phyloP scores from a whole-genome alignment of 352 stramenopile species.

The Phytophthora megakarya region DNA sequence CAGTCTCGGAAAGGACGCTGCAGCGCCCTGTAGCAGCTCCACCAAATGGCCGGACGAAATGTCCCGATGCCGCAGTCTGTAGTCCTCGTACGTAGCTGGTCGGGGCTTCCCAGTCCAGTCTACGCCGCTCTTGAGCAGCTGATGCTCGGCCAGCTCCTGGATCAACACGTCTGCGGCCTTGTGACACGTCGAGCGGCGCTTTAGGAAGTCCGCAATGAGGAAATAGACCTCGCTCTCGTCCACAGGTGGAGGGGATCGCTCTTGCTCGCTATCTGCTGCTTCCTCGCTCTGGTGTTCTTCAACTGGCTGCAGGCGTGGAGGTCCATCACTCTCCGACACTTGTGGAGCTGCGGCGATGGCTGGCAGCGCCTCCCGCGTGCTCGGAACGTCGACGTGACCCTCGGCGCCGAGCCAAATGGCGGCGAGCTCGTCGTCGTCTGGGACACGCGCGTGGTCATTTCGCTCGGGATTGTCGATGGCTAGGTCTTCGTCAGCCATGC shows the following conservation, averaged over 20 bases:
- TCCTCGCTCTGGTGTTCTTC: conserved; percentile 23
- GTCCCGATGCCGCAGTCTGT: conserved; percentile 72
- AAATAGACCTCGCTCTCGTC: conserved; percentile 79
- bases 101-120: conserved; percentile 66
- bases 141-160: conserved; percentile 60
- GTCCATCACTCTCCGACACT: not conserved
- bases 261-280: conserved; percentile 3
- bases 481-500: conserved; percentile 34
- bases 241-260: conserved; percentile 3
- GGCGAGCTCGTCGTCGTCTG: conserved; percentile 10
- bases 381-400: not conserved
- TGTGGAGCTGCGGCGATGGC: conserved; percentile 16
- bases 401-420: conserved; percentile 10
- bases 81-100: conserved; percentile 73
- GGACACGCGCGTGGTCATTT: not conserved
- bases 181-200: conserved; percentile 63
- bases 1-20: conserved; percentile 27
- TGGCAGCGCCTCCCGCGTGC: conserved; percentile 24
- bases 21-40: conserved; percentile 46
- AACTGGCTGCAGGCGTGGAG: not conserved
- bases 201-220: conserved; percentile 86
- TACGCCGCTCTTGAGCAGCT: conserved; percentile 60
- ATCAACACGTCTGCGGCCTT: conserved; percentile 72
- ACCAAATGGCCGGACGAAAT: conserved; percentile 71
- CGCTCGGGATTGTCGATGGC: conserved; percentile 11